These are phyloP conservation scores for Globisporangium cederbergense DNA, from an alignment of 352 stramenopile species.

Conservation along the genomic window DNA sequence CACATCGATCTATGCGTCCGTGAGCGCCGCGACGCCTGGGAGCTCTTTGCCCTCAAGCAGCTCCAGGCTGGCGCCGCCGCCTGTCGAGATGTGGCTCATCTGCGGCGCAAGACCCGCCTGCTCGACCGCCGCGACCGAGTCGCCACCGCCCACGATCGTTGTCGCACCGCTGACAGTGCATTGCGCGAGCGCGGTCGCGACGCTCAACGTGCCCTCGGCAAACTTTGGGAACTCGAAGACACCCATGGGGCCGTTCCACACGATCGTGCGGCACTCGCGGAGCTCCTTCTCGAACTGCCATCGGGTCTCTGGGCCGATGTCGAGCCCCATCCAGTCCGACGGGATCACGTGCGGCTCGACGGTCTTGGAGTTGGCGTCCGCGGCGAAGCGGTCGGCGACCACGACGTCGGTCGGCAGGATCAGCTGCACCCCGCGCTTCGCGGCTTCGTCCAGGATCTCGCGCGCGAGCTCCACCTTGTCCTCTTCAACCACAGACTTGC, in stretches of 20 bases:
- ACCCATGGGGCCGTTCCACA: conserved; percentile 97
- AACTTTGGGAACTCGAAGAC: conserved; percentile 98
- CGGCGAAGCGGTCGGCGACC: conserved; percentile 88
- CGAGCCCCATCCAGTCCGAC: conserved; percentile 95
- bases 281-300: conserved; percentile 80
- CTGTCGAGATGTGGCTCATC: conserved; percentile 98
- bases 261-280: conserved; percentile 88
- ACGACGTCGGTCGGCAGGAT: conserved; percentile 93
- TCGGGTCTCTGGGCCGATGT: conserved; percentile 67
- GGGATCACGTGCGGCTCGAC: conserved; percentile 87
- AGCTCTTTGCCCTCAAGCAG: conserved; percentile 98
- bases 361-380: conserved; percentile 56
- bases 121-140: conserved; percentile 96
- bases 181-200: conserved; percentile 91
- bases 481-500: conserved; percentile 94
- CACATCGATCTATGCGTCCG: conserved; percentile 29
- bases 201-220: conserved; percentile 90
- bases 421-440: conserved; percentile 85
- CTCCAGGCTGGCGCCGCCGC: conserved; percentile 97
- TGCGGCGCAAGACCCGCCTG: conserved; percentile 88
- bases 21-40: conserved; percentile 95
- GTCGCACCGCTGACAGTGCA: conserved; percentile 78
- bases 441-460: conserved; percentile 89
- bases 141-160: conserved; percentile 93
- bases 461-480: conserved; percentile 92